Evolutionary conservation across 2,329 filamentous ascomycete species (phyloP), one percentile per base, ranked within the genome.

Genomic region (Periconia sp.): DNA sequence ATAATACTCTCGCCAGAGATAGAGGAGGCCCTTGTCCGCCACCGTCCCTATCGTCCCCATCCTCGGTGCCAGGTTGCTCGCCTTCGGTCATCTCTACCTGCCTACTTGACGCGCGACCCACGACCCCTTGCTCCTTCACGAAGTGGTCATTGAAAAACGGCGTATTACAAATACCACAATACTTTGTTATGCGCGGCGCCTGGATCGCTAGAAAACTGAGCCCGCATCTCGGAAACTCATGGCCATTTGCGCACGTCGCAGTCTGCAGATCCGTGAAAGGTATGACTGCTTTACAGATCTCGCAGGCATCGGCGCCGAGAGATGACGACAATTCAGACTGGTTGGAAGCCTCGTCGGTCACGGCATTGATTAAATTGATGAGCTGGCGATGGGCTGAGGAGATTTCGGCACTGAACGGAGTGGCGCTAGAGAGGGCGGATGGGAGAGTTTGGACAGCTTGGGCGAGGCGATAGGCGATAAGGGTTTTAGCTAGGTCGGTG

Each of bases 181-280:
- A 72, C 53, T 81, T 82, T 10, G 78, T 77, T 2, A 77, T 68
- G 2, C 74, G 74, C 3, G 80, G 79, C 23, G 75, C 72, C 56
- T 82, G 79, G 5, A 83, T 80, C 1, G 78, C 70, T 5, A 81
- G 53, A 37, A 80, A 78, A n/a, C 77, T 79, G 16, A 83, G 50
- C 10, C 71, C 72, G 52, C 81, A 84, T 24, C 81, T 72, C n/a
- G 68, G 75, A 44, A 80, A 82, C 29, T 77, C 46, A 65, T 84
- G 81, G 0, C 78, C 79, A 33, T 72, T 70, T 1, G 53, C 55
- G 55, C 81, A 84, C 29, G 72, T 68, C 0, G 78, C 77, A 56
- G 73, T 73, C 1, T 56, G 57, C 9, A 75, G 56, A 34, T 76
- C 76, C 34, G 72, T 70, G 60, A 82, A 78, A 1, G 66, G 63